These are phyloP conservation scores for Phytophthora macrochlamydospora DNA, from an alignment of 352 stramenopile genomes.

Conservation along the genomic window DNA sequence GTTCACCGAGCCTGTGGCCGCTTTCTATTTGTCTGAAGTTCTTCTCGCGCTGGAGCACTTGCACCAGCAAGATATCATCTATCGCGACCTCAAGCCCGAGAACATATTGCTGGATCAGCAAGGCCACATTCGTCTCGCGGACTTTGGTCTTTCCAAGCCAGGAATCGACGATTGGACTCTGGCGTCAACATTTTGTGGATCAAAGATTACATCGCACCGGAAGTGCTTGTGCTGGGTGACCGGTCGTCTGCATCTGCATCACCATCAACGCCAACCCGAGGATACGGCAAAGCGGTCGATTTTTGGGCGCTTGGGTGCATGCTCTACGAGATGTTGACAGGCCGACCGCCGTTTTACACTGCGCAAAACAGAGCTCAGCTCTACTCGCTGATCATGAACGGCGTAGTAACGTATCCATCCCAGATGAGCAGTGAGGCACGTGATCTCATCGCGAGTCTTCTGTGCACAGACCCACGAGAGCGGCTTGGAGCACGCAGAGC, in stretches of 20 bases:
- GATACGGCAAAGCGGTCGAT: conserved; percentile 89
- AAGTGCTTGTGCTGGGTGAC: conserved; percentile 68
- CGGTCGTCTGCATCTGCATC: conserved; percentile 15
- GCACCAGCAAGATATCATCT: conserved; percentile 79
- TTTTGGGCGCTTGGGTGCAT: conserved; percentile 89
- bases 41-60: conserved; percentile 82
- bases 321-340: conserved; percentile 91
- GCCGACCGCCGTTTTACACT: conserved; percentile 85
- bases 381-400: conserved; percentile 66
- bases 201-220: conserved; percentile 88
- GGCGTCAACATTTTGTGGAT: conserved; percentile 86
- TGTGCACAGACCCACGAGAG: conserved; percentile 57
- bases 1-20: conserved; percentile 77
- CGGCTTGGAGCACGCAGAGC: conserved; percentile 54
- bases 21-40: conserved; percentile 91
- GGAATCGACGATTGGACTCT: conserved; percentile 67
- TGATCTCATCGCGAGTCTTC: conserved; percentile 57
- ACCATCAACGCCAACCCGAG: conserved; percentile 28
- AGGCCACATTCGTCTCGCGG: conserved; percentile 87
- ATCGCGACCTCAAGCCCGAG: conserved; percentile 91
- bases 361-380: conserved; percentile 63
- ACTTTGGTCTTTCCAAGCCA: conserved; percentile 91
- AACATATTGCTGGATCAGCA: conserved; percentile 91
- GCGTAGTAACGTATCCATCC: conserved; percentile 50
- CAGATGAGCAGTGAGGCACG: conserved; percentile 54